Base-by-base conservation (phyloP, 1,284 basidiomycete genomes). In the Ceratobasidium sp. region DNA sequence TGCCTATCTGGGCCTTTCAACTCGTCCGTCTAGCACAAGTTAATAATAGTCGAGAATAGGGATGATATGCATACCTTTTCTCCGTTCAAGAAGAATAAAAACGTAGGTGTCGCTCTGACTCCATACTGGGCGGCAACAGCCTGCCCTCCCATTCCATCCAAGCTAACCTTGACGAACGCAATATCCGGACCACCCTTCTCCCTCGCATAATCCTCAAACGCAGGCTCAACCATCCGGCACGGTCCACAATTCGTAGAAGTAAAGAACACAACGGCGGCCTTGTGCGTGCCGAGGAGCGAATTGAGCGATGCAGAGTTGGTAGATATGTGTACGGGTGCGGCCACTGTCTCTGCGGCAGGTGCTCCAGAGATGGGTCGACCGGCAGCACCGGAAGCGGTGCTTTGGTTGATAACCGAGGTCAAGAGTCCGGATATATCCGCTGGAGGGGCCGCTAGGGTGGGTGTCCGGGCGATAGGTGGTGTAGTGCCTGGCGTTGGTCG, bases 81-180 rank as follows among this genome's bases (percentile, higher is more conserved):
- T 0, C 93, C 93, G 79, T 94, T 88, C 80, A 92, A 83, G 86
- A 95, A 96, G 85, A 94, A 95, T 70, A 93, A 86, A 83, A 96
- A 96, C 3, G 95, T 96, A 3, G 96, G 95, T 0, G 94, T 96
- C 0, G 88, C 94, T n/a, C 88, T 84, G 0, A 97, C 90, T 3
- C 89, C 86, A 85, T 90, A 93, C 81, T 92, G 87, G 0, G 85
- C 82, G 0, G 92, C 94, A 35, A 96, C 65, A 86, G 85, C 8
- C 86, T 82, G 0, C 91, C 91, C 83, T 90, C 84, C 0, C 18
- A 92, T 93, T 5, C 92, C 88, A 7, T 88, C 89, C 80, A 95
- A 85, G 85, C 96, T 95, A 52, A 96, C 89, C 85, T 94, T 94
- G 7, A 92, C 89, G 81, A 96, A 96, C 1, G 90, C 93, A 20